phyloP scores from a whole-genome alignment of 352 stramenopile genomes.

The Globisporangium rhizosaccharum region DNA sequence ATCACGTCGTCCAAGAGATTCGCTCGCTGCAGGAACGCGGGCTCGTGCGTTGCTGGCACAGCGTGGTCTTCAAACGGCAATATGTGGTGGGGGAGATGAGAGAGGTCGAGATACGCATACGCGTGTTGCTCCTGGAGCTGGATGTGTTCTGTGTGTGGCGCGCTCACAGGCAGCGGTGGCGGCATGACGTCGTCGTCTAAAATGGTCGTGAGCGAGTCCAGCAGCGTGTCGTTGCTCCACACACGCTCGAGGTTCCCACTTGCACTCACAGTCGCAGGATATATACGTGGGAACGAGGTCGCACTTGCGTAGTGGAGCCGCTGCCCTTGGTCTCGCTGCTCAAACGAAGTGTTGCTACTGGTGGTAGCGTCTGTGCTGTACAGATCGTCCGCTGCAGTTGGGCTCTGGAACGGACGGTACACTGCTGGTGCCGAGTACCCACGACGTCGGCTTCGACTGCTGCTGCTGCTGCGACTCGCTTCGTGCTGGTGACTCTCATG shows the following conservation, averaged over 20 bases:
- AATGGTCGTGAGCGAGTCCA: constrained; percentile 23
- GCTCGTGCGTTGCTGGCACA: not conserved
- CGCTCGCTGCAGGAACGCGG: constrained; percentile 4
- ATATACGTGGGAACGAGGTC: constrained; percentile 2
- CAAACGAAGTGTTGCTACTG: not conserved
- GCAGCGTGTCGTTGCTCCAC: constrained; percentile 11
- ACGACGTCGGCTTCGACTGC: not conserved
- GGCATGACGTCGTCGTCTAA: constrained; percentile 22
- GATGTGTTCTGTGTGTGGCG: not conserved
- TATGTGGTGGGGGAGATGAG: not conserved
- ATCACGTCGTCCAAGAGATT: constrained; percentile 46
- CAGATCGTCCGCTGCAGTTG: constrained; percentile 5
- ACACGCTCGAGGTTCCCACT: not conserved
- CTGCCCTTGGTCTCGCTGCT: not conserved
- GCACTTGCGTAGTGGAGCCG: not conserved
- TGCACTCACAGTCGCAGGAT: not conserved
- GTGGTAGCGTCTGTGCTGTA: not conserved
- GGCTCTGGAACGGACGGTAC: constrained; percentile 6
- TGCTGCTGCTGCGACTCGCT: not conserved
- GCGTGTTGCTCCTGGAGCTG: not conserved
- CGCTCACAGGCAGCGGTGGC: not conserved
- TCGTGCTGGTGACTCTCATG: not conserved
- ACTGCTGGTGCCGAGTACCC: not conserved
- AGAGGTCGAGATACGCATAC: not conserved
- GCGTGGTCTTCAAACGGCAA: not conserved